Percentiles rank a stretch among this genome's conserved stretches.
These are phyloP conservation scores for Geosmithia putterillii DNA, from an alignment of 2,329 filamentous ascomycete species.

Conservation along the genomic window DNA sequence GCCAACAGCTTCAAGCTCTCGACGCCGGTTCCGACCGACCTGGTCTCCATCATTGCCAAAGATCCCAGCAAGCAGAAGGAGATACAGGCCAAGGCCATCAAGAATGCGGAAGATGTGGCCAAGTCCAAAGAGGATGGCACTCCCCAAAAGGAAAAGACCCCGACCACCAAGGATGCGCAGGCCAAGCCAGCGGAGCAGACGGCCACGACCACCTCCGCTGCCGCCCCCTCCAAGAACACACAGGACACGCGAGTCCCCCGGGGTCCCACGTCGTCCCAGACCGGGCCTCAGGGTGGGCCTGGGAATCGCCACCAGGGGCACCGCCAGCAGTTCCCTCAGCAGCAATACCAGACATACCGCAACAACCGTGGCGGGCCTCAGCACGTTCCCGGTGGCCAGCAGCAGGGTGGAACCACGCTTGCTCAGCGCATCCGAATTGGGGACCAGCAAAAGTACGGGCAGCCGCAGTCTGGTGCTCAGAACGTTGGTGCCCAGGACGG, in stretches of 20 bases:
- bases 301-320: constrained; percentile 30
- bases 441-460: constrained; percentile 38
- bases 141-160: constrained; percentile 27
- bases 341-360: constrained; percentile 33
- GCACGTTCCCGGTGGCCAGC: constrained; percentile 22
- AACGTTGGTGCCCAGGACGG: constrained; percentile 49
- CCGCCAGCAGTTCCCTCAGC: constrained; percentile 36
- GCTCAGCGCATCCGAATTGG: constrained; percentile 37
- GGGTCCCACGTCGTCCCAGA: constrained; percentile 15
- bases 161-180: constrained; percentile 28
- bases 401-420: constrained; percentile 28
- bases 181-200: constrained; percentile 2
- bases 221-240: constrained; percentile 7
- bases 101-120: constrained; percentile 54
- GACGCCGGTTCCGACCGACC: constrained; percentile 80
- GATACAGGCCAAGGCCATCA: constrained; percentile 79
- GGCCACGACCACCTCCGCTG: constrained; percentile 16
- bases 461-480: constrained; percentile 27
- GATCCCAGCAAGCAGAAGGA: constrained; percentile 89
- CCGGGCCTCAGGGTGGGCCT: constrained; percentile 7
- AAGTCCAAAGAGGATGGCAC: constrained; percentile 40
- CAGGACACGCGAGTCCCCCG: constrained; percentile 18
- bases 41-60: constrained; percentile 92
- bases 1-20: constrained; percentile 87
- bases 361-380: constrained; percentile 30